phyloP scores from a whole-genome alignment of 192 early-diverging fungal species.

The Dissophora ornata region DNA sequence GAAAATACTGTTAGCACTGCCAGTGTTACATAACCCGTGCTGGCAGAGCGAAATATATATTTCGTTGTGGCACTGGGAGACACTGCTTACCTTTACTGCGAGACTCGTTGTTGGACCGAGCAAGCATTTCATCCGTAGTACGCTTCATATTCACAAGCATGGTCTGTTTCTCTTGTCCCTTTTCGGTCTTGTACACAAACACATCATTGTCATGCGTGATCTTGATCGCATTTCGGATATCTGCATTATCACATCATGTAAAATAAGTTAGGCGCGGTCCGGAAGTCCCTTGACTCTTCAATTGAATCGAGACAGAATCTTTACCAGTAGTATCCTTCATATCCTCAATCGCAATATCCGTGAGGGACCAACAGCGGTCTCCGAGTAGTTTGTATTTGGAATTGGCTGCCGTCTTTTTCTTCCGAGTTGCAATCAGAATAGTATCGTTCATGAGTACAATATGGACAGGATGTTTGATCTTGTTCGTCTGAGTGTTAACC shows the following conservation, averaged over 20 bases:
- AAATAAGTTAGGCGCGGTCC: not conserved
- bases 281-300: no score
- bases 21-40: no score
- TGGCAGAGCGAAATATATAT: no score
- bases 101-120: slow-evolving; percentile 45
- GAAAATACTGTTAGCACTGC: not conserved
- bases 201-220: slow-evolving; percentile 82
- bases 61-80: not conserved
- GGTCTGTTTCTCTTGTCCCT: slow-evolving; percentile 75
- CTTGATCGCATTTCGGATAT: slow-evolving; percentile 83
- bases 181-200: slow-evolving; percentile 77
- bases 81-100: slow-evolving; percentile 41
- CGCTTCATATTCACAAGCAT: slow-evolving; percentile 69
- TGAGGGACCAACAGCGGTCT: slow-evolving; percentile 81
- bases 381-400: slow-evolving; percentile 76
- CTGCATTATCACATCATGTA: slow-evolving; percentile 30
- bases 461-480: slow-evolving; percentile 80
- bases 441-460: slow-evolving; percentile 89
- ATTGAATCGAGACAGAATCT: not conserved
- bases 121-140: slow-evolving; percentile 67
- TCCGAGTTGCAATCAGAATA: slow-evolving; percentile 81
- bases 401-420: slow-evolving; percentile 71
- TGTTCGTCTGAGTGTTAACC: slow-evolving; percentile 79
- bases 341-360: slow-evolving; percentile 87
- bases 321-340: slow-evolving; percentile 81